Evolutionary conservation across 2,329 filamentous ascomycete species (phyloP), one percentile per base, ranked within the genome.

Genomic region (Colletotrichum costaricense): DNA sequence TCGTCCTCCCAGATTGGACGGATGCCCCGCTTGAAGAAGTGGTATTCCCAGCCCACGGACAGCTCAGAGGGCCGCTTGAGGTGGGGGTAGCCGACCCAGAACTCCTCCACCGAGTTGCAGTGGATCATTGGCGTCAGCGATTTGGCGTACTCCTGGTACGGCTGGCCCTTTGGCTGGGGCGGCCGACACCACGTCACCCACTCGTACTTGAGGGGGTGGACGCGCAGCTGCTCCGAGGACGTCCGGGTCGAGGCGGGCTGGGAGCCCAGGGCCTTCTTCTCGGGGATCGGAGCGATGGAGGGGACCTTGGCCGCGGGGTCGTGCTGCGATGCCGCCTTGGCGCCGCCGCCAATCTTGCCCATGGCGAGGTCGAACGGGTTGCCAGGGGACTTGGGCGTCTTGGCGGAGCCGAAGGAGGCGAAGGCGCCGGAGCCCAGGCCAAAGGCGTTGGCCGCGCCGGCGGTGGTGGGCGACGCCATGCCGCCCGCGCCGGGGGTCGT

Each of bases 121-220:
- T 90, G 90, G 78, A 94, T 96, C 80, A 98, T 91, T 52, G 95
- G 91, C 79, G 97, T 93, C 74, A 97, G 92, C 7, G 96, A 98
- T 84, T 98, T 98, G 83, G 99, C 97, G 83, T 99, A 99, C 83
- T 98, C 96, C 78, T 93, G 90, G 79, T 88, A 92, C 54, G 91
- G 91, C 80, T 97, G 96, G 76, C 96, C 97, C 86, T 99, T 99
- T 77, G 95, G 95, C 78, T 97, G 98, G 63, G 97, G 97, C 52
- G 97, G 97, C 73, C 97, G 91, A 84, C 97, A 99, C 95, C 97
- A 98, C 82, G 98, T 95, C 42, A 97, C 93, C 97, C 97, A 99
- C 75, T 92, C 93, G 82, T 95, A 92, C 84, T 94, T 95, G 78
- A 98, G 88, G 26, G 73, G 74, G 63, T 76, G 73, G 28, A 78